These are phyloP conservation scores for Cronartium quercuum DNA, from an alignment of 1,284 basidiomycete genomes.

Conservation along the genomic window DNA sequence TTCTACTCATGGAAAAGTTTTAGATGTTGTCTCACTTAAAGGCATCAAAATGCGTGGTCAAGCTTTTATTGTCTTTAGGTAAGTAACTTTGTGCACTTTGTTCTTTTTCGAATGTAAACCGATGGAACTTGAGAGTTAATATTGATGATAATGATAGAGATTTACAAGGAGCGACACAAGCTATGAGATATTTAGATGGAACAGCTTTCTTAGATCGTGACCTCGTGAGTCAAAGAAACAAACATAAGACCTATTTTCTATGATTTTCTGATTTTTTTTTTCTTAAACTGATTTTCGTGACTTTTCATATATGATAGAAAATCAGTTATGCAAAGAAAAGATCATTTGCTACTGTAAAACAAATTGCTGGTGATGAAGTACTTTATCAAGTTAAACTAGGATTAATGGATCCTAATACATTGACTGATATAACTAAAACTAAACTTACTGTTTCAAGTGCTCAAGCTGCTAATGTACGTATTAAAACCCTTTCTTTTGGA, in stretches of 20 bases:
- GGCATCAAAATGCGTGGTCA: slow-evolving; percentile 81
- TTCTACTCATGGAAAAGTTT: slow-evolving; percentile 81
- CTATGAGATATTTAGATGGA: slow-evolving; percentile 37
- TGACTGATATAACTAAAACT: slow-evolving; percentile 14
- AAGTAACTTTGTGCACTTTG: slow-evolving; percentile 59
- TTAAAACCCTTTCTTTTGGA: not conserved
- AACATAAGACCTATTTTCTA: not conserved
- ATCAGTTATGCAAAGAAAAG: slow-evolving; percentile 25
- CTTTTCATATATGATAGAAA: slow-evolving; percentile 13
- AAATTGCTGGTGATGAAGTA: slow-evolving; percentile 35
- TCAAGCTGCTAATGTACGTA: slow-evolving; percentile 34
- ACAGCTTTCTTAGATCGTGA: slow-evolving; percentile 32
- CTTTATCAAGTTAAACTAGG: slow-evolving; percentile 38
- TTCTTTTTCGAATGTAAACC: not conserved
- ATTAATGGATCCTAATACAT: slow-evolving; percentile 34
- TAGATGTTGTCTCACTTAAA: slow-evolving; percentile 92
- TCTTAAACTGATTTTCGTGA: not conserved
- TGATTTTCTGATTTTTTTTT: not conserved
- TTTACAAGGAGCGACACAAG: slow-evolving; percentile 36
- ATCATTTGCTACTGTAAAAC: slow-evolving; percentile 24
- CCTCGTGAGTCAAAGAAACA: slow-evolving; percentile 6
- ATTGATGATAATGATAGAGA: slow-evolving; percentile 10
- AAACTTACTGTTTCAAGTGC: slow-evolving; percentile 35
- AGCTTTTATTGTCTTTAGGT: slow-evolving; percentile 91
- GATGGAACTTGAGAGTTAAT: not conserved